Evolutionary conservation across 441 rosid genomes (phyloP).

Genomic region (Sinapis alba): DNA sequence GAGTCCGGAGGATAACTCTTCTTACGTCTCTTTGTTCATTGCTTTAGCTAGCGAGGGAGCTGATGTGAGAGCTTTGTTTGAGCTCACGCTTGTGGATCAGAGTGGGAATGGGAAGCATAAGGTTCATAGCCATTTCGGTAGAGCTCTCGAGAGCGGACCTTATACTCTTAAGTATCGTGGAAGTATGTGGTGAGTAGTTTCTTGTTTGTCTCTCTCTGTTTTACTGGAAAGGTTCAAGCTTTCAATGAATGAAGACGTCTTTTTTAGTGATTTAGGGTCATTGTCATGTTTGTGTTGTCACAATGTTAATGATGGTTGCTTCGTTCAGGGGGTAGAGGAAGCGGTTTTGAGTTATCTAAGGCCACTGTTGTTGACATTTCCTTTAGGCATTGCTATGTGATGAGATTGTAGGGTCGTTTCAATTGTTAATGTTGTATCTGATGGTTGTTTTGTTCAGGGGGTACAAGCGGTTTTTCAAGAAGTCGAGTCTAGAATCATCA

Average conservation of each 20-base stretch:
- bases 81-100: conserved; percentile 77
- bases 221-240: background rate
- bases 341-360: conserved; percentile 59
- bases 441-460: conserved; percentile 64
- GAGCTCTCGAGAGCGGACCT: conserved; percentile 72
- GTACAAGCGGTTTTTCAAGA: conserved; percentile 85
- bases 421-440: conserved; percentile 12
- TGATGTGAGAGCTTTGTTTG: conserved; percentile 78
- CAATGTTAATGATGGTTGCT: conserved; percentile 16
- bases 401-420: conserved; percentile 46
- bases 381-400: conserved; percentile 67
- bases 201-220: background rate
- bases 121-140: conserved; percentile 80
- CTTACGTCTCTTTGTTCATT: conserved; percentile 67
- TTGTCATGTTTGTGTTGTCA: background rate
- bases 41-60: conserved; percentile 79
- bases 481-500: conserved; percentile 74
- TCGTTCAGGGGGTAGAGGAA: conserved; percentile 74
- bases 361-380: conserved; percentile 57
- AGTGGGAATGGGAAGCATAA: conserved; percentile 74
- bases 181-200: conserved; percentile 70
- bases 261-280: too few relatives aligned
- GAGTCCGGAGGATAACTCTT: conserved; percentile 69
- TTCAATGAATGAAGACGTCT: background rate
- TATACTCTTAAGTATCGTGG: conserved; percentile 78